Evolutionary conservation across 352 stramenopile species (phyloP), one percentile per base, ranked within the genome.

Genomic region (Discostella stelligera): DNA sequence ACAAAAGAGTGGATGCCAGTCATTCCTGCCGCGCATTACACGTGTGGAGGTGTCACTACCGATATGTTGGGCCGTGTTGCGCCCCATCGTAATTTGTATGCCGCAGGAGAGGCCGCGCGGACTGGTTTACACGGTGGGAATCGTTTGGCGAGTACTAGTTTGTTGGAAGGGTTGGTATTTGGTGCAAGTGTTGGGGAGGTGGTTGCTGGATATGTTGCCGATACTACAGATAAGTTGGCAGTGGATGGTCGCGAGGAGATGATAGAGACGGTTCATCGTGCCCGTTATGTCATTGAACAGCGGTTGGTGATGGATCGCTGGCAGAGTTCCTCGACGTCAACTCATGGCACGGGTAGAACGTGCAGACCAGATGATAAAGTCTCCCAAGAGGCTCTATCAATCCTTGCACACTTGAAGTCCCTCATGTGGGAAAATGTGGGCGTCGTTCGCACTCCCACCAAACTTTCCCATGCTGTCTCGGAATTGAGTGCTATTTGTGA

Each of bases 401-500:
- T 91, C 13, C 61, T 93, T n/a, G 55, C 54, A 27, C 39, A 80
- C 52, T 63, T 93, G 2, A 79, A 82, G 44, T 74, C 67, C 14
- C 94, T 95, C 70, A 97, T 98, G 94, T 98, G 95, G 95, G 94
- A 98, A 66, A 87, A 95, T 37, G 94, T 98, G 0, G 95, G 95
- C 7, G 91, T 96, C 1, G 89, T 97, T 48, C 94, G 95, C 20
- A 96, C 91, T 21, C 64, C 80, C 14, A 78, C 79, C 1, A 94
- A 94, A 18, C 92, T 98, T 68, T 72, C 88, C 11, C 86, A 77
- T 21, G 95, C 94, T 0, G 78, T 96, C 8, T 90, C 96, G 53
- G 90, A 94, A 55, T 90, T 98, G 27, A 76, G 76, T 27, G 83
- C 93, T 10, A 88, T 98, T 18, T 86, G 93, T 56, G 74, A 90